phyloP scores from a whole-genome alignment of 129 eudicot species.

The Daucus carota region DNA sequence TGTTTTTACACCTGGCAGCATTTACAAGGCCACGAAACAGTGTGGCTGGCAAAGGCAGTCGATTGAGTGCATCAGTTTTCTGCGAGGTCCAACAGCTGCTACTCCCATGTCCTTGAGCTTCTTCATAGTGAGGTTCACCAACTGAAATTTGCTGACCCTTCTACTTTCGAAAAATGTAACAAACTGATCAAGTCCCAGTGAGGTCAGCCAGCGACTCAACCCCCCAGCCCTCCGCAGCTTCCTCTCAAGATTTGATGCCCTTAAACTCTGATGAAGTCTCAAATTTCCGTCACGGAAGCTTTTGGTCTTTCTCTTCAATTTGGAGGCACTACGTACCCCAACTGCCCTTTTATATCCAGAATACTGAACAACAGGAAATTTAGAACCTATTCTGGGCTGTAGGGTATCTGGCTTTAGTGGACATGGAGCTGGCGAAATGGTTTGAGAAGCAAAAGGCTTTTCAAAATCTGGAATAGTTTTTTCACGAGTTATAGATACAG shows the following conservation, averaged over 20 bases:
- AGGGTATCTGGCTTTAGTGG: constrained; percentile 16
- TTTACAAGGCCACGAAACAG: constrained; percentile 32
- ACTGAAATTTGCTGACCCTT: constrained; percentile 53
- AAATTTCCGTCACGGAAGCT: constrained; percentile 22
- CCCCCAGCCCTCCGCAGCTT: constrained; percentile 80
- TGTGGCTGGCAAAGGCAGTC: constrained; percentile 78
- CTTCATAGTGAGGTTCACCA: constrained; percentile 66
- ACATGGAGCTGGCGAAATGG: constrained; percentile 21
- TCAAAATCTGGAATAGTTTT: constrained; percentile 12
- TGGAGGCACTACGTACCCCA: constrained; percentile 19
- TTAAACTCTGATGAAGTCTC: constrained; percentile 46
- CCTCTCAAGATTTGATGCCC: constrained; percentile 61
- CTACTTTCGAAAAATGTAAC: constrained; percentile 42
- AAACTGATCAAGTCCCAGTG: constrained; percentile 77
- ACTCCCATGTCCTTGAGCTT: constrained; percentile 95
- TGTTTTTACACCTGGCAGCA: neutral
- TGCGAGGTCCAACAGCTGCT: constrained; percentile 85
- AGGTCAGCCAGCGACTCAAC: constrained; percentile 65
- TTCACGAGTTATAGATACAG: constrained; percentile 23
- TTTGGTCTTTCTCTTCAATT: constrained; percentile 21
- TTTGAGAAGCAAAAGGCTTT: constrained; percentile 11
- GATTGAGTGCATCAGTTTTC: constrained; percentile 88
- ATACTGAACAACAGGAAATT: constrained; percentile 11
- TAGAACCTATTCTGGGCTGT: constrained; percentile 9
- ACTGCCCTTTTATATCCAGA: constrained; percentile 7